Base-by-base conservation (phyloP, 352 stramenopile species). In the Pythium oligandrum region DNA sequence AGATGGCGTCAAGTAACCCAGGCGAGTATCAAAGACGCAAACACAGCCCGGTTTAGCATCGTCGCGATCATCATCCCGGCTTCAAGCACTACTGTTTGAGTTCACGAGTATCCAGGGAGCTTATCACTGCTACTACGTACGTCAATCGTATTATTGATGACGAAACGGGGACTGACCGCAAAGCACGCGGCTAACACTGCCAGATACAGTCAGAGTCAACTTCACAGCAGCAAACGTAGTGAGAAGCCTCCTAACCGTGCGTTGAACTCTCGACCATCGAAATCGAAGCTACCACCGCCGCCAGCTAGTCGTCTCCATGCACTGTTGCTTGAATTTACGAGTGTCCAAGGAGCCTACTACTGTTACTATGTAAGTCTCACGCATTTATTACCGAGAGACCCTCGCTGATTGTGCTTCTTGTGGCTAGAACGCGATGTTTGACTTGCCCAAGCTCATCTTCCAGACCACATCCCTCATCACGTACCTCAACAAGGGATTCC, bases 381-480 rank as follows among this genome's bases (percentile, higher is more conserved):
- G 0, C 2, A 6, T 4, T 66, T 59, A 40, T 42, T 31, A 9
- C 40, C 42, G 34, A 46, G 48, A 3, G 64, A 70, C 40, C 3
- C 55, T 12, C 34, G 10, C 6, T 49, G 66, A 6, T 45, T 53
- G 1, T 9, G 63, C 31, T 48, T 56, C 17, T 63, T 70, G 57
- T 3, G 66, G 40, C 9, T 17, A 33, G 51, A 6, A 48, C 52
- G 35, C 30, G 49, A 30, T 5, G 12, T 56, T 63, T 31, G 59
- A 68, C 26, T 10, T 66, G n/a, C 63, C 63, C 0, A 70, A 70
- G 51, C 58, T 70, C 0, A 1, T 45, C 1, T 66, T 70, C 36
- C 64, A 71, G 32, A 53, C 59, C 0, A 34, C 48, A 12, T 52
- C 53, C 31, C 55, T 71, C 8, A 46, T 17, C 4, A 47, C 37